Evolutionary conservation across 371 early-diverging fungal species (phyloP).

Genomic region (Batkoa obscura): DNA sequence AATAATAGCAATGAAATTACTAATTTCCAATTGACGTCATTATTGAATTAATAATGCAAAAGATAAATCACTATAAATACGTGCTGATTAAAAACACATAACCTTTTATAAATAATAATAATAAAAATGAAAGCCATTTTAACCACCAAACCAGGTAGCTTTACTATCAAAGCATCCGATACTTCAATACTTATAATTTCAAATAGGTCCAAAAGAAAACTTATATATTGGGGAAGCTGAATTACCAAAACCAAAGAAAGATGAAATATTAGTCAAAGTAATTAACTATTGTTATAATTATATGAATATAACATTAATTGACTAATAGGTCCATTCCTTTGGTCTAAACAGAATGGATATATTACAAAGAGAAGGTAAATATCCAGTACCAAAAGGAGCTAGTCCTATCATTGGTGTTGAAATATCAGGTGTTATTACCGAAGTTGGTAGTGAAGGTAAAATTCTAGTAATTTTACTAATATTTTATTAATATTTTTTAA

Average conservation of each 20-base stretch:
- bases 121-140: neutral
- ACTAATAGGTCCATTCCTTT: slow-evolving; percentile 25
- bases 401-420: slow-evolving; percentile 56
- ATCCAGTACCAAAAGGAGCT: slow-evolving; percentile 42
- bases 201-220: neutral
- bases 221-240: slow-evolving; percentile 14
- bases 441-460: slow-evolving; percentile 22
- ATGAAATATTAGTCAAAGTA: slow-evolving; percentile 47
- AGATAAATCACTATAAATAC: too few species aligned
- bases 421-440: slow-evolving; percentile 41
- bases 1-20: too few species aligned
- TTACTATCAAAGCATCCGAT: neutral
- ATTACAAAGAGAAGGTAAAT: slow-evolving; percentile 43
- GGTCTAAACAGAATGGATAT: slow-evolving; percentile 64
- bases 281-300: too few species aligned
- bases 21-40: too few species aligned
- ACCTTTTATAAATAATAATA: neutral
- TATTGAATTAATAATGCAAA: too few species aligned
- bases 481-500: slow-evolving; percentile 7
- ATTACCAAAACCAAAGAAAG: slow-evolving; percentile 25
- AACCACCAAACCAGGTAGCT: neutral
- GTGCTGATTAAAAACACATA: too few species aligned
- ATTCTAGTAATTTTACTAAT: neutral
- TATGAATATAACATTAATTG: neutral
- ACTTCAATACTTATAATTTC: neutral